phyloP scores from a whole-genome alignment of 2,329 filamentous ascomycete genomes.

The Cercospora canescens region DNA sequence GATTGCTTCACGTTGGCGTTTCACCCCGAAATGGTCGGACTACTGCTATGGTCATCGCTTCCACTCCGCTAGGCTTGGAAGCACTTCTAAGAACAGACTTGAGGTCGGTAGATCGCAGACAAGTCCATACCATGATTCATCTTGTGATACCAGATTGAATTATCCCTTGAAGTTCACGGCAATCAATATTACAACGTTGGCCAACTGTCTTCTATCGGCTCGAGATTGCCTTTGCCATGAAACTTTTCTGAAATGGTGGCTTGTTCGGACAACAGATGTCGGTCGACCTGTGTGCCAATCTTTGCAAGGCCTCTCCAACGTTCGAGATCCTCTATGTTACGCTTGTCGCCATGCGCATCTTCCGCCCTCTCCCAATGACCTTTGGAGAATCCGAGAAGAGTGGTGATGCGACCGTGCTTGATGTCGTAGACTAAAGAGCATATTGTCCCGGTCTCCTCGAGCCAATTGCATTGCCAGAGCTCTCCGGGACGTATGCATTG shows the following conservation, averaged over 20 bases:
- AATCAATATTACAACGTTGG: conserved; percentile 37
- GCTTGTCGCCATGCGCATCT: conserved; percentile 58
- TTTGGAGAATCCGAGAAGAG: conserved; percentile 55
- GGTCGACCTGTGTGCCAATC: conserved; percentile 52
- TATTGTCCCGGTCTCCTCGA: conserved; percentile 61
- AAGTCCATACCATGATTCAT: neutral
- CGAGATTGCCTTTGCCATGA: conserved; percentile 50
- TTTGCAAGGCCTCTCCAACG: conserved; percentile 54
- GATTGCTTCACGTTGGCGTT: neutral
- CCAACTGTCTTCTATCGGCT: conserved; percentile 46
- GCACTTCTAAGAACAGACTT: neutral
- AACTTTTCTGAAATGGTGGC: conserved; percentile 54
- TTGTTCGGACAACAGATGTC: conserved; percentile 56
- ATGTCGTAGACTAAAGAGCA: conserved; percentile 60
- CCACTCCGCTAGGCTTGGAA: neutral
- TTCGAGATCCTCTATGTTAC: conserved; percentile 52
- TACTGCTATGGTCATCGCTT: neutral
- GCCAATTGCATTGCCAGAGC: conserved; percentile 62
- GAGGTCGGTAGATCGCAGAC: neutral
- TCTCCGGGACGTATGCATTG: conserved; percentile 60
- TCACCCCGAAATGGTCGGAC: neutral
- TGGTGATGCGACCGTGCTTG: conserved; percentile 49
- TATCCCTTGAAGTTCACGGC: neutral
- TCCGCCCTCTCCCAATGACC: conserved; percentile 55
- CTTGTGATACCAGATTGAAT: no score